Percentiles rank a stretch among this genome's conserved stretches.
Conservation (phyloP, 2,329 filamentous ascomycete genomes). For the Cryphonectria parasitica region DNA sequence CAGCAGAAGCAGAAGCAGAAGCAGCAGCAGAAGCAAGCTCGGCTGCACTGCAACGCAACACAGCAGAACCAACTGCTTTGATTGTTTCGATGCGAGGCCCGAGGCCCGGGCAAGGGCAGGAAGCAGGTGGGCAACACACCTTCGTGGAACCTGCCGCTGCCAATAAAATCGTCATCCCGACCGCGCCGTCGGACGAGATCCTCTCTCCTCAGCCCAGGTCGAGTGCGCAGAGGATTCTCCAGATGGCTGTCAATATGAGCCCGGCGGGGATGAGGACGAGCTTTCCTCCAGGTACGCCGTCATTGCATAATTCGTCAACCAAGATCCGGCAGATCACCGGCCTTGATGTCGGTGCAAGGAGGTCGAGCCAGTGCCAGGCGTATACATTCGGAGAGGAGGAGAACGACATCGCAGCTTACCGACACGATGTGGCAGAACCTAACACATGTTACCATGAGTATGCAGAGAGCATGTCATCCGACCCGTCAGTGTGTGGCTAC, state of each 20-base stretch:
- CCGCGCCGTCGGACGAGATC: constrained; percentile 26
- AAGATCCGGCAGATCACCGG: constrained; percentile 50
- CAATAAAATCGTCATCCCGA: constrained; percentile 21
- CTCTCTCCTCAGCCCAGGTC: constrained; percentile 32
- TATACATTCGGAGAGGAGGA: constrained; percentile 10
- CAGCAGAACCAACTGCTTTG: not conserved
- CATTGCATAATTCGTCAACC: constrained; percentile 39
- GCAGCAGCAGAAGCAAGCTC: not conserved
- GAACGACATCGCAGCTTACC: constrained; percentile 28
- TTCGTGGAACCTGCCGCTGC: not conserved
- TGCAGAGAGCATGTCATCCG: constrained; percentile 27
- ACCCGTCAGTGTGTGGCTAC: constrained; percentile 23
- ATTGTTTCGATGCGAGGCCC: not conserved
- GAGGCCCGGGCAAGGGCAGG: not conserved
- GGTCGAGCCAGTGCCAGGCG: constrained; percentile 19
- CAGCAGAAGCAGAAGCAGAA: not conserved
- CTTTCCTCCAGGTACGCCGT: constrained; percentile 29
- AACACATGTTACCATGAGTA: constrained; percentile 31
- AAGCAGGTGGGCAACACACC: not conserved
- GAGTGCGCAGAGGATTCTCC: constrained; percentile 31
- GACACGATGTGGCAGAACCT: constrained; percentile 22
- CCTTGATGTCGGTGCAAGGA: constrained; percentile 38
- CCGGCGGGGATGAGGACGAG: constrained; percentile 12
- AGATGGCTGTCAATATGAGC: constrained; percentile 28
- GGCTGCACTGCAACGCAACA: constrained; percentile 7